Evolutionary conservation across 805 yeast species (phyloP), one percentile per base, ranked within the genome.

Genomic region (Candida dajiaensis): DNA sequence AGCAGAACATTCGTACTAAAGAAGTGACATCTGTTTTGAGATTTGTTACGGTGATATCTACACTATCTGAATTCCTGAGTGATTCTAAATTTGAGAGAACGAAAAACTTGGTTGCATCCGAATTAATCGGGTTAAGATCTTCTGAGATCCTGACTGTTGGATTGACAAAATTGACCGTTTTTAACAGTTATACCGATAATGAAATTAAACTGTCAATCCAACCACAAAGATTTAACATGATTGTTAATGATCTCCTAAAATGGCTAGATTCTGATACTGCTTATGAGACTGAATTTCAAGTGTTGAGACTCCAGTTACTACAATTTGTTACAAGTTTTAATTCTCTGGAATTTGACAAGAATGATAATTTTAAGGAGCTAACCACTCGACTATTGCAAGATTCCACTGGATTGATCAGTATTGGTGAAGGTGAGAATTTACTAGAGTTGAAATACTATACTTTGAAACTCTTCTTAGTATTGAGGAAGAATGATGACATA

Each of bases 221-320:
- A 7, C 70, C 76, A 3, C 89, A 81, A 56, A 73, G 94, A 53
- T 66, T 83, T 36, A 74, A 71, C 38, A 78, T 85, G 87, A 64
- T 83, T 9, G 50, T 86, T 18, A 74, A 70, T 38, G 72, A 76
- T 6, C 52, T 89, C 1, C 57, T 63, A 5, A 65, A 64, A 18
- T 83, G 90, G 87, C 53, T 83, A 20, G 85, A 80, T 21, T 72
- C 81, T 15, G 88, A 79, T 19, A 54, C 73, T 43, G 78, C 84
- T 1, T 83, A 77, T 59, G 88, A 81, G 18, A 63, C 67, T 0
- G 73, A 66, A 7, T 87, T 85, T 50, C 55, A 68, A 16, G 61
- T 69, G 6, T 61, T 80, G 25, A 71, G 92, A 58, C 61, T 78
- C 19, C 76, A 72, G 26, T 56, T 85, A 21, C 60, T 80, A 15